These are phyloP conservation scores for Komagataella pastoris DNA, from an alignment of 805 yeast genomes.

Conservation along the genomic window DNA sequence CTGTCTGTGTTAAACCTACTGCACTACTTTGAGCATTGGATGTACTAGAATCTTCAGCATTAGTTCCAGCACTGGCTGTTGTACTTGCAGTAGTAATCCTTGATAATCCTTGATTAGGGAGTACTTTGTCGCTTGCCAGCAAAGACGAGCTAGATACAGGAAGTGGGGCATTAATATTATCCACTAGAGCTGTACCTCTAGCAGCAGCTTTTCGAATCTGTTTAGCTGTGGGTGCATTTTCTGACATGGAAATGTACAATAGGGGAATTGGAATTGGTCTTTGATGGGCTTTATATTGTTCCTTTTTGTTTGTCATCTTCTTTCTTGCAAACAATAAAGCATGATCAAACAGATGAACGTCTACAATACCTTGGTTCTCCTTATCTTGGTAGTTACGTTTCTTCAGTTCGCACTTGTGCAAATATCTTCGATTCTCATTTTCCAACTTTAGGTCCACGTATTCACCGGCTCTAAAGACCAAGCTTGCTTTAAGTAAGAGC, in stretches of 20 bases:
- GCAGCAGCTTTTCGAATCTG: constrained; percentile 26
- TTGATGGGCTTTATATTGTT: constrained; percentile 82
- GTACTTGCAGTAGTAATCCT: background rate
- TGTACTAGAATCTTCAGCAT: background rate
- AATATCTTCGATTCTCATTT: constrained; percentile 67
- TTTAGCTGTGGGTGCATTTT: constrained; percentile 58
- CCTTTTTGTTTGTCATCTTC: constrained; percentile 79
- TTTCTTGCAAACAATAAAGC: constrained; percentile 75
- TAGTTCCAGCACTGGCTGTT: background rate
- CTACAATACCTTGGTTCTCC: constrained; percentile 64
- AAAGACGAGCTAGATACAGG: constrained; percentile 10
- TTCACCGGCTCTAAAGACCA: constrained; percentile 73
- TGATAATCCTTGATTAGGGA: background rate
- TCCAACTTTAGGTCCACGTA: constrained; percentile 74
- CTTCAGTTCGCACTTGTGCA: constrained; percentile 66
- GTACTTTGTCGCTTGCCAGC: background rate
- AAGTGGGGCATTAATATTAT: constrained; percentile 17
- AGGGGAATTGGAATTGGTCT: constrained; percentile 77
- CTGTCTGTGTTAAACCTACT: background rate
- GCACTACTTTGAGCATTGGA: background rate
- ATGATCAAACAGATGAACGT: constrained; percentile 80
- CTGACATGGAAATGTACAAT: constrained; percentile 60
- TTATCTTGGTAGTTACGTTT: constrained; percentile 61
- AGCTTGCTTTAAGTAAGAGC: constrained; percentile 72
- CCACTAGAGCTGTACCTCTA: constrained; percentile 10